Evolutionary conservation across 164 flowering plant genomes (phyloP).

Genomic region (Santalum album): DNA sequence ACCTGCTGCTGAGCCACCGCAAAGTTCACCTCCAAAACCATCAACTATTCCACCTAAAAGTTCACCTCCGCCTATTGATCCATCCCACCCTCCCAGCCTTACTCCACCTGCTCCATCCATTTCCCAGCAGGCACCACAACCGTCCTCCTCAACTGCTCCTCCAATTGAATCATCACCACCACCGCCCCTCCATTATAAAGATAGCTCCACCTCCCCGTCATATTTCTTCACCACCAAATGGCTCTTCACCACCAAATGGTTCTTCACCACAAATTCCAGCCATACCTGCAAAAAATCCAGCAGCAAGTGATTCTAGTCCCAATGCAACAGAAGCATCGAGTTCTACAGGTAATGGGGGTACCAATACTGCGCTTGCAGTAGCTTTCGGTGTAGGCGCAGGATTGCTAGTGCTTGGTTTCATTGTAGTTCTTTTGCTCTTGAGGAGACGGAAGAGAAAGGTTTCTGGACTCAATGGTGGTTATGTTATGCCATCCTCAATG

Average conservation of each 20-base stretch:
- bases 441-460: slow-evolving; percentile 38
- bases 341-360: slow-evolving; percentile 28
- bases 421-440: slow-evolving; percentile 32
- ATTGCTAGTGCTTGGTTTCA: slow-evolving; percentile 29
- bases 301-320: slow-evolving; percentile 8
- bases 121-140: slow-evolving; percentile 23
- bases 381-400: slow-evolving; percentile 28
- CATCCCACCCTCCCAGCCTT: slow-evolving; percentile 23
- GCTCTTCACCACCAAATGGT: slow-evolving; percentile 11
- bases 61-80: slow-evolving; percentile 20
- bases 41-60: slow-evolving; percentile 11
- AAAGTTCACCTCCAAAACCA: slow-evolving; percentile 26
- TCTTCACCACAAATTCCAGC: slow-evolving; percentile 7
- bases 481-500: slow-evolving; percentile 6
- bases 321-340: slow-evolving; percentile 12
- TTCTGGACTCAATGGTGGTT: slow-evolving; percentile 30
- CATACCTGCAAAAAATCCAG: slow-evolving; percentile 10
- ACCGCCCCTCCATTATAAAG: not conserved
- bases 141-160: slow-evolving; percentile 26
- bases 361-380: slow-evolving; percentile 19
- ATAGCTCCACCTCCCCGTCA: slow-evolving; percentile 17
- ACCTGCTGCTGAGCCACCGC: slow-evolving; percentile 8
- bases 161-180: slow-evolving; percentile 24
- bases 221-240: slow-evolving; percentile 6
- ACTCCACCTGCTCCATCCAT: slow-evolving; percentile 22